A percentile compares a stretch with the other conserved stretches of the same genome.
Conservation (phyloP, 768 basidiomycete species). For the Coprinopsis sp. region DNA sequence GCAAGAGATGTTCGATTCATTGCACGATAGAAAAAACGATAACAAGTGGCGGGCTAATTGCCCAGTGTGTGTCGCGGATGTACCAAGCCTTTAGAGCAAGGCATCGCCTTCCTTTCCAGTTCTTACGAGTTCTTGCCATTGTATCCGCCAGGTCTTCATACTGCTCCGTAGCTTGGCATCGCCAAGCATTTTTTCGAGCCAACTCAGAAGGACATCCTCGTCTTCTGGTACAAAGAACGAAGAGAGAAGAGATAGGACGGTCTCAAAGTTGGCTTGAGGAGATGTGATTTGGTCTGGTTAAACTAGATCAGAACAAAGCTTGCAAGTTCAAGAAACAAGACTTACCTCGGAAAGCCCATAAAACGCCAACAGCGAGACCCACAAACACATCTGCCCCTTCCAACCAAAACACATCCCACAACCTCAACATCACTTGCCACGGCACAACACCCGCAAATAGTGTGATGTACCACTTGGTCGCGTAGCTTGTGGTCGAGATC, state of each 20-base stretch:
- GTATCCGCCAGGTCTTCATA: conserved; percentile 73
- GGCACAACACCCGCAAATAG: conserved; percentile 94
- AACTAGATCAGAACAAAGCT: conserved; percentile 1
- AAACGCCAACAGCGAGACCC: conserved; percentile 77
- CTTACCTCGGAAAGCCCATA: conserved; percentile 88
- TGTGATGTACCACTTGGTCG: conserved; percentile 99
- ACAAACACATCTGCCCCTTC: conserved; percentile 90
- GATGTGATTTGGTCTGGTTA: conserved; percentile 80
- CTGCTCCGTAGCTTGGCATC: conserved; percentile 62
- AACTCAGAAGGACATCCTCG: conserved; percentile 75
- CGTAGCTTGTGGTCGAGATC: conserved; percentile 92
- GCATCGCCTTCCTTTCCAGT: conserved; percentile 58
- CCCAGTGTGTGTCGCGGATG: too few relatives aligned
- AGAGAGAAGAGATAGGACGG: conserved; percentile 82
- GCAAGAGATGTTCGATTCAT: too few relatives aligned
- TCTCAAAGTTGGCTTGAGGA: conserved; percentile 81
- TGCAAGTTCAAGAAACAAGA: conserved; percentile 10
- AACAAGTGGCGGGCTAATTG: too few relatives aligned
- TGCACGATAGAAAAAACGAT: too few relatives aligned
- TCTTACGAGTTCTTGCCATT: conserved; percentile 72
- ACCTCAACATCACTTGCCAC: conserved; percentile 87
- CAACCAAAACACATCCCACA: conserved; percentile 92
- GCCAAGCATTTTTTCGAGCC: conserved; percentile 63
- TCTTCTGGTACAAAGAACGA: conserved; percentile 94
- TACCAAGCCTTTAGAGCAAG: conserved; percentile 39